A percentile compares a stretch with the other conserved stretches of the same genome.
These are phyloP conservation scores for Pichia sp. DNA, from an alignment of 1,139 yeast species.

Conservation along the genomic window DNA sequence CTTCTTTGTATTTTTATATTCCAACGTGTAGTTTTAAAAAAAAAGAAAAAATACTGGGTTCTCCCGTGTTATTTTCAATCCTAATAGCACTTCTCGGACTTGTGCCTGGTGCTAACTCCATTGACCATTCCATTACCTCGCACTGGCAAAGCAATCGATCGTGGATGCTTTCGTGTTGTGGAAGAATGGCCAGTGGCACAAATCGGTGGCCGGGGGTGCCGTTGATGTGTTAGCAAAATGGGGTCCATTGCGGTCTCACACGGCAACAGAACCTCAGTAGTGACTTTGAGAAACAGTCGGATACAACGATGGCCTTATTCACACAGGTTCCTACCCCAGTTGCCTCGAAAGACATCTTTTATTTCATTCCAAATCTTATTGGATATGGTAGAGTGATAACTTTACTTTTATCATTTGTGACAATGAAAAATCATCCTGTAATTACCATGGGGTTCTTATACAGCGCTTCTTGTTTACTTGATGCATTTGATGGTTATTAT, in stretches of 20 bases:
- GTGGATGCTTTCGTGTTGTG: no score
- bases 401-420: constrained; percentile 69
- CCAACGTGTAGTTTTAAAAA: no score
- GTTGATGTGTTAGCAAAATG: background rate
- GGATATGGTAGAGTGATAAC: constrained; percentile 82
- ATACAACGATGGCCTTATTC: constrained; percentile 4
- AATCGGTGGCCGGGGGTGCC: no score
- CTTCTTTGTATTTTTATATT: background rate
- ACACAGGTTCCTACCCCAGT: constrained; percentile 18
- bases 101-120: background rate
- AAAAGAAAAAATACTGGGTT: no score
- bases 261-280: no score
- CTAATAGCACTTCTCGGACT: background rate
- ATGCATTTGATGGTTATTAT: constrained; percentile 95
- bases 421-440: constrained; percentile 81
- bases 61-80: no score
- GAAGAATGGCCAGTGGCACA: no score
- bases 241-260: background rate
- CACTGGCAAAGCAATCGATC: no score
- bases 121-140: no score
- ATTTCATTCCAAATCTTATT: constrained; percentile 81
- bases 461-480: constrained; percentile 83
- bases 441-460: constrained; percentile 66
- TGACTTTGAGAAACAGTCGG: no score
- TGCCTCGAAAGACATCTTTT: constrained; percentile 21